Evolutionary conservation across 2,329 filamentous ascomycete species (phyloP).

Genomic region (Endothia cerciana): DNA sequence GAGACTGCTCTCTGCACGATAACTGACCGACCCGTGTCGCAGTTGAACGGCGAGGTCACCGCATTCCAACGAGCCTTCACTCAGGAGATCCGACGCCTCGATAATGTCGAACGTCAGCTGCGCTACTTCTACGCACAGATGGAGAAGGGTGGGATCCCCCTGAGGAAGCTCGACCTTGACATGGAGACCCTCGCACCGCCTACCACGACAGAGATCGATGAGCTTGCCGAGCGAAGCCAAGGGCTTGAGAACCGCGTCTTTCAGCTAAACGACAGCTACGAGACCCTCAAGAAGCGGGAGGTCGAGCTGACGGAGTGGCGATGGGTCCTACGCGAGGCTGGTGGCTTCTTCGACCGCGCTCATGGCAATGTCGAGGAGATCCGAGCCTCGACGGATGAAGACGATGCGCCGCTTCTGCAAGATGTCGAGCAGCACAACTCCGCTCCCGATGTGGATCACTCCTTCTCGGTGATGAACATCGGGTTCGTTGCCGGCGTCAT

Average conservation of each 20-base stretch:
- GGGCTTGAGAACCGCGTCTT: constrained; percentile 88
- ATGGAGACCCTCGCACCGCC: constrained; percentile 83
- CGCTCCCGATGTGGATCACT: constrained; percentile 73
- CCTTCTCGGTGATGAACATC: constrained; percentile 98
- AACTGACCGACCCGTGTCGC: constrained; percentile 29
- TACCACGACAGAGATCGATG: constrained; percentile 93
- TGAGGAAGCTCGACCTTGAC: constrained; percentile 91
- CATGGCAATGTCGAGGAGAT: constrained; percentile 98
- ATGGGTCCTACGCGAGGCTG: constrained; percentile 94
- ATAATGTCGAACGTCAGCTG: constrained; percentile 97
- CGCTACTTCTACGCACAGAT: constrained; percentile 96
- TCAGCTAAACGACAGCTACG: constrained; percentile 96
- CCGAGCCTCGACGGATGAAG: constrained; percentile 83
- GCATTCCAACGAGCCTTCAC: constrained; percentile 98
- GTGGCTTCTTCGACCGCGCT: constrained; percentile 95
- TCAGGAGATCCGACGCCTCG: constrained; percentile 93
- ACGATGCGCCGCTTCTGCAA: constrained; percentile 89
- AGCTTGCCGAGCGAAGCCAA: constrained; percentile 89
- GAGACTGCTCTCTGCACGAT: constrained; percentile 4
- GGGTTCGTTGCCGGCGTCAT: constrained; percentile 98
- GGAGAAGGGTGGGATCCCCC: constrained; percentile 85
- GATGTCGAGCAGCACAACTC: constrained; percentile 84
- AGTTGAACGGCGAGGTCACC: constrained; percentile 91
- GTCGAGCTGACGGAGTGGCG: constrained; percentile 98
- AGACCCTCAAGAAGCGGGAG: constrained; percentile 96